These are phyloP conservation scores for Alloascoidea hylecoeti DNA, from an alignment of 805 yeast species.

Conservation along the genomic window DNA sequence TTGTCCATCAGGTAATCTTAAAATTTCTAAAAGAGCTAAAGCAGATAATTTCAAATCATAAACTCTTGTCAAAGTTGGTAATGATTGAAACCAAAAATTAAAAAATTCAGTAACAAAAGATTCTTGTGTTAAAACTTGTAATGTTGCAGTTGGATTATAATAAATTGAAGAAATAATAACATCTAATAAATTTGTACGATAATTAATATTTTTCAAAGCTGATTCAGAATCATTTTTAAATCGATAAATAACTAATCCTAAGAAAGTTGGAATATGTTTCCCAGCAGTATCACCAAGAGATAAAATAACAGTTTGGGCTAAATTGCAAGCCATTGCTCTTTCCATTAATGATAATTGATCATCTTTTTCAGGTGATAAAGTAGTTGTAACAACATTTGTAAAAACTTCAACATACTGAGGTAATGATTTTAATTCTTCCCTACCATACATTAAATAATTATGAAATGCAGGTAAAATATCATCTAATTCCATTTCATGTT, in stretches of 20 bases:
- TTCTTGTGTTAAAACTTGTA: slow-evolving; percentile 31
- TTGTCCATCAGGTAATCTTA: slow-evolving; percentile 18
- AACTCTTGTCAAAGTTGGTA: slow-evolving; percentile 48
- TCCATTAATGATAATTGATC: slow-evolving; percentile 46
- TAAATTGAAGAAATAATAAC: slow-evolving; percentile 51
- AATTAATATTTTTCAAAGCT: slow-evolving; percentile 19
- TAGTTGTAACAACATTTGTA: slow-evolving; percentile 29
- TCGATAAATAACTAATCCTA: slow-evolving; percentile 27
- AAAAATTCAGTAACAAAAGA: slow-evolving; percentile 37
- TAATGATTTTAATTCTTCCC: slow-evolving; percentile 30
- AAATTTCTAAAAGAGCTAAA: slow-evolving; percentile 47
- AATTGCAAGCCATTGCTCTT: slow-evolving; percentile 39
- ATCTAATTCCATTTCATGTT: slow-evolving; percentile 48
- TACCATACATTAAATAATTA: slow-evolving; percentile 55
- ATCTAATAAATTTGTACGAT: slow-evolving; percentile 38
- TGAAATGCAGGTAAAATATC: slow-evolving; percentile 64
- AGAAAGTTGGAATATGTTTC: slow-evolving; percentile 28
- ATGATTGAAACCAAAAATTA: slow-evolving; percentile 47
- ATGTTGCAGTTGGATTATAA: slow-evolving; percentile 39
- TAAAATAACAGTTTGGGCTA: slow-evolving; percentile 51
- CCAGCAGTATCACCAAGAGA: slow-evolving; percentile 35
- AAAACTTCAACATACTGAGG: slow-evolving; percentile 33
- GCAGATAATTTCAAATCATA: slow-evolving; percentile 69
- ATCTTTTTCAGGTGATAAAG: slow-evolving; percentile 13
- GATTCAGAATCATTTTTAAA: slow-evolving; percentile 20